These are phyloP conservation scores for Begonia loranthoides DNA, from an alignment of 306 rosid genomes.

Conservation along the genomic window DNA sequence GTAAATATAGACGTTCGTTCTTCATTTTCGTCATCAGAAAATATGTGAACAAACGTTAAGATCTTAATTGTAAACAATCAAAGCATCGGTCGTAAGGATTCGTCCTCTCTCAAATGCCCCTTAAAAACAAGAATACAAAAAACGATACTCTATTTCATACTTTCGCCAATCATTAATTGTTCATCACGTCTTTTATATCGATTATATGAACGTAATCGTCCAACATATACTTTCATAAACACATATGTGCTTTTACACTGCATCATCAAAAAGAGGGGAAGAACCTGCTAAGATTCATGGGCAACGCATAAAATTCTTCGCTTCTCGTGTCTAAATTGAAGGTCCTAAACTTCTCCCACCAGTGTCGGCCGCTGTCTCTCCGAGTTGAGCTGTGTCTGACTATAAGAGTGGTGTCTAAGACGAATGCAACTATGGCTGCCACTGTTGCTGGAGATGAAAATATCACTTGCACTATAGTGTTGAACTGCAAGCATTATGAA, in stretches of 20 bases:
- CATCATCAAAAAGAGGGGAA: conserved; percentile 58
- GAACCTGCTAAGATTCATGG: conserved; percentile 40
- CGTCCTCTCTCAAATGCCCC: too few relatives aligned
- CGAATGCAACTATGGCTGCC: conserved; percentile 41
- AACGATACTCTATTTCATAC: too few relatives aligned
- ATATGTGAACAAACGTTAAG: too few relatives aligned
- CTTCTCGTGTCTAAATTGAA: conserved; percentile 40
- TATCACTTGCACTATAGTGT: conserved; percentile 50
- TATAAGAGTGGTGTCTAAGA: conserved; percentile 40
- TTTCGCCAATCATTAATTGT: too few relatives aligned
- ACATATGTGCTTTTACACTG: background rate
- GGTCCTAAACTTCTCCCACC: conserved; percentile 68
- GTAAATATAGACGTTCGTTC: too few relatives aligned
- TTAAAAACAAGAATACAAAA: too few relatives aligned
- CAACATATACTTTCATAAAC: too few relatives aligned
- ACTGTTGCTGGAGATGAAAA: conserved; percentile 79
- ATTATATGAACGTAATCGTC: too few relatives aligned
- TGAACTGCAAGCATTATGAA: conserved; percentile 35
- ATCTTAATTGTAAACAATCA: too few relatives aligned
- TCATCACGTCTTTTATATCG: too few relatives aligned
- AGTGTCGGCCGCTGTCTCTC: conserved; percentile 73
- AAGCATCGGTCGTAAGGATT: too few relatives aligned
- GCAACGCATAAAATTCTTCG: conserved; percentile 61
- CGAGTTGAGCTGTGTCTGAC: conserved; percentile 30
- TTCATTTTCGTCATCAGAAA: too few relatives aligned